Percentiles rank a stretch among this genome's conserved stretches.
Evolutionary conservation across 2,329 filamentous ascomycete genomes (phyloP).

Genomic region (Xylaria sp.): DNA sequence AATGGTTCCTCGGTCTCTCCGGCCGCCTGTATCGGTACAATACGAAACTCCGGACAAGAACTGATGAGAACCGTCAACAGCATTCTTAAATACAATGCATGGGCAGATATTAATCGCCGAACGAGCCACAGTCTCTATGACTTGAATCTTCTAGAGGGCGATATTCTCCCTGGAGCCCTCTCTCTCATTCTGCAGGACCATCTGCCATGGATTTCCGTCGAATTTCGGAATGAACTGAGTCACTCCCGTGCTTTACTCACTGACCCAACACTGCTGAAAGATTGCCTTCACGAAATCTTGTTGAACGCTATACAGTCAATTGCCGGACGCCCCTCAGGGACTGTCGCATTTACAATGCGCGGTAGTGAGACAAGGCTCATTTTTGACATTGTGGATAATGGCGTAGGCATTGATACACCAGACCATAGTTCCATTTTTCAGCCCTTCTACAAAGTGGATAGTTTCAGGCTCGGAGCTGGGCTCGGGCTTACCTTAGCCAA

Average conservation of each 20-base stretch:
- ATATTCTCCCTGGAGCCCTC: constrained; percentile 22
- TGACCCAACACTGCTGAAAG: constrained; percentile 26
- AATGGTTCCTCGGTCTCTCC: constrained; percentile 10
- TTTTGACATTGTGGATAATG: constrained; percentile 30
- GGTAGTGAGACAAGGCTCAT: constrained; percentile 12
- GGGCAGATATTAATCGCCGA: constrained; percentile 11
- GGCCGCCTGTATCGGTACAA: constrained; percentile 9
- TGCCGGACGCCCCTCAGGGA: constrained; percentile 10
- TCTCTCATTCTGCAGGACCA: constrained; percentile 19
- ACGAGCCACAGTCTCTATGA: constrained; percentile 19
- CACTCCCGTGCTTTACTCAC: constrained; percentile 14
- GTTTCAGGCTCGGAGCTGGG: constrained; percentile 26
- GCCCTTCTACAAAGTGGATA: constrained; percentile 24
- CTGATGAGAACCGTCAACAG: constrained; percentile 28
- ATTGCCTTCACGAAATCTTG: constrained; percentile 27
- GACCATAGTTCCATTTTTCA: constrained; percentile 26
- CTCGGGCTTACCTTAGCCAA: constrained; percentile 29
- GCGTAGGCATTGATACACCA: constrained; percentile 11
- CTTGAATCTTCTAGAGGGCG: constrained; percentile 15
- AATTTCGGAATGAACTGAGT: constrained; percentile 27
- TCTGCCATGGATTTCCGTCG: constrained; percentile 18
- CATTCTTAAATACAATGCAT: constrained; percentile 30
- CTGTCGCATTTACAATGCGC: constrained; percentile 26
- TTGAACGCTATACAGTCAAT: constrained; percentile 29
- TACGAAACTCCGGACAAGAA: constrained; percentile 30